A percentile compares a stretch with the other conserved stretches of the same genome.
phyloP scores from a whole-genome alignment of 148 eudicot genomes.

The Drosera capensis region DNA sequence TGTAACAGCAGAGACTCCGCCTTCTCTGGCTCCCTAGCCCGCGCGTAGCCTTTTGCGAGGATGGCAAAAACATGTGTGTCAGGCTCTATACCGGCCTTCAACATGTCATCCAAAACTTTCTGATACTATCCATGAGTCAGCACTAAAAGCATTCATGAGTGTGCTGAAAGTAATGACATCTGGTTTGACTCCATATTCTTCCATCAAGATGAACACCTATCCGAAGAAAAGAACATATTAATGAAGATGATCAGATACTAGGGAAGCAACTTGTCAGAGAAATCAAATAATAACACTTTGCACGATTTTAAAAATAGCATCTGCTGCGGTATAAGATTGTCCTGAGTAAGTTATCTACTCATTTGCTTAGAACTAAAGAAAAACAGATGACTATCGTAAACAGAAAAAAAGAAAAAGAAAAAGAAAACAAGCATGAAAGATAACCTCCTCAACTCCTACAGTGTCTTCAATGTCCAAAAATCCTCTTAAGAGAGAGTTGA shows the following conservation, averaged over 20 bases:
- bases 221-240: background rate
- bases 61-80: conserved; percentile 71
- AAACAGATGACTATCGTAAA: background rate
- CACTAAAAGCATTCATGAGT: conserved; percentile 93
- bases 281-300: background rate
- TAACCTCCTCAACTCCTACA: conserved; percentile 89
- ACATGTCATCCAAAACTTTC: conserved; percentile 66
- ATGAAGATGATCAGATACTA: background rate
- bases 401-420: background rate
- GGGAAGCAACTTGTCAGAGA: background rate
- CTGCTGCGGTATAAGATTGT: too few relatives aligned
- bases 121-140: conserved; percentile 73
- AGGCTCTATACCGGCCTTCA: conserved; percentile 56
- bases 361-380: background rate
- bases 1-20: conserved; percentile 44
- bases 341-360: too few relatives aligned
- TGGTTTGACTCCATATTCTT: conserved; percentile 73
- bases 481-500: conserved; percentile 79
- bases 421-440: background rate
- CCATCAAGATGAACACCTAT: conserved; percentile 72
- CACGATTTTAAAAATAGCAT: too few relatives aligned
- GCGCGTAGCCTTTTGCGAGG: conserved; percentile 89
- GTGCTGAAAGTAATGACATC: conserved; percentile 95
- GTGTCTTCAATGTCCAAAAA: conserved; percentile 51
- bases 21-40: conserved; percentile 54